phyloP scores from a whole-genome alignment of 192 early-diverging fungal species.

The Obelidium mucronatum region DNA sequence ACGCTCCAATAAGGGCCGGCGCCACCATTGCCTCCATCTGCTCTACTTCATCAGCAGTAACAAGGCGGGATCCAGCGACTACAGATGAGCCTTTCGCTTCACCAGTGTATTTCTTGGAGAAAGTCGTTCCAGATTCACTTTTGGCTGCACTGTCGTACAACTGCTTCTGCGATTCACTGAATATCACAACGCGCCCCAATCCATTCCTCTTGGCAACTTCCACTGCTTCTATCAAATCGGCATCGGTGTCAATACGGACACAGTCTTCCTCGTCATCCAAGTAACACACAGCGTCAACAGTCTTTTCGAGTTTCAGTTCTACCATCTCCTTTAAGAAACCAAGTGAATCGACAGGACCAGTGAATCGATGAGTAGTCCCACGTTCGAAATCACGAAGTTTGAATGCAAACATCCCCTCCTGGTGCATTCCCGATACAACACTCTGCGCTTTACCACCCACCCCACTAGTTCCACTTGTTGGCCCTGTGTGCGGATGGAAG shows the following conservation, averaged over 20 bases:
- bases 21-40: slow-evolving; percentile 34
- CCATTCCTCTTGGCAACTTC: slow-evolving; percentile 77
- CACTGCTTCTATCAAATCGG: slow-evolving; percentile 88
- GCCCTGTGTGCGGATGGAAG: not conserved
- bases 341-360: slow-evolving; percentile 24
- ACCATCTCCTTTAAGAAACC: slow-evolving; percentile 36
- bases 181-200: slow-evolving; percentile 79
- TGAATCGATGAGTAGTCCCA: slow-evolving; percentile 53
- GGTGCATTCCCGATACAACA: not conserved
- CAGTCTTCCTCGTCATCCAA: slow-evolving; percentile 95
- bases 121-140: not conserved
- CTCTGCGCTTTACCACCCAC: not conserved
- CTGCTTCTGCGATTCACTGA: slow-evolving; percentile 35
- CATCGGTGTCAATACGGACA: slow-evolving; percentile 81
- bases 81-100: not conserved
- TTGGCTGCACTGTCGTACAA: slow-evolving; percentile 2
- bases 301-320: not conserved
- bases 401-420: slow-evolving; percentile 44
- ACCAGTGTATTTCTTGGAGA: not conserved
- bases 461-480: not conserved
- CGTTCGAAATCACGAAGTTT: slow-evolving; percentile 51
- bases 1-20: slow-evolving; percentile 43
- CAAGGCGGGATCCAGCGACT: not conserved
- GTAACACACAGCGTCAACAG: slow-evolving; percentile 52
- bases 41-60: slow-evolving; percentile 17